A percentile compares a stretch with the other conserved stretches of the same genome.
Evolutionary conservation across 805 yeast species (phyloP).

Genomic region (Tetrapisispora nanseiensis): DNA sequence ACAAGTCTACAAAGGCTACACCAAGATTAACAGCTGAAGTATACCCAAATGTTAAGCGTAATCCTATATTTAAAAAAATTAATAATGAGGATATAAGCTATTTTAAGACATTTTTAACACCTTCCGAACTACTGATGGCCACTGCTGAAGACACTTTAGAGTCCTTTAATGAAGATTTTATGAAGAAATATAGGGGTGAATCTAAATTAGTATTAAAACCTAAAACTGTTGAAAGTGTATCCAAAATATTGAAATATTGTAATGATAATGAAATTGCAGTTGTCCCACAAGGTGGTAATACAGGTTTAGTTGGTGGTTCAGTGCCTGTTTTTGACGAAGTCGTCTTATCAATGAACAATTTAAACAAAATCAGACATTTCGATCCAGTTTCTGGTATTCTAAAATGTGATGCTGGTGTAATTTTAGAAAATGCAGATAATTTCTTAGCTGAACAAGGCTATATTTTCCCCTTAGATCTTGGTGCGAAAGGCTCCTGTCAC

Average conservation of each 20-base stretch:
- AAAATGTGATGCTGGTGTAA: slow-evolving; percentile 84
- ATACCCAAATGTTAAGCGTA: slow-evolving; percentile 50
- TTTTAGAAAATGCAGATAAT: slow-evolving; percentile 75
- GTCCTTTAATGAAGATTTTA: slow-evolving; percentile 83
- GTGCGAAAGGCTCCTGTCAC: slow-evolving; percentile 95
- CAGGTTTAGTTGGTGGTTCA: slow-evolving; percentile 93
- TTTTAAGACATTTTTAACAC: slow-evolving; percentile 52
- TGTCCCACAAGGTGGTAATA: slow-evolving; percentile 96
- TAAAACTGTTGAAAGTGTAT: slow-evolving; percentile 65
- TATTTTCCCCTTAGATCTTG: slow-evolving; percentile 87
- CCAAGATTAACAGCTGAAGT: slow-evolving; percentile 54
- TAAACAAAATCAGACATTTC: slow-evolving; percentile 75
- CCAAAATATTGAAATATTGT: slow-evolving; percentile 69
- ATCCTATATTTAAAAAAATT: slow-evolving; percentile 42
- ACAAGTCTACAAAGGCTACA: slow-evolving; percentile 16
- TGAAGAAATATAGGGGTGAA: slow-evolving; percentile 88
- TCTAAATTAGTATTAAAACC: slow-evolving; percentile 76
- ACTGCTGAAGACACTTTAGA: slow-evolving; percentile 55
- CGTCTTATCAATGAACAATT: slow-evolving; percentile 53
- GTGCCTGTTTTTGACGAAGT: slow-evolving; percentile 89
- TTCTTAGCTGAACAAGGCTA: slow-evolving; percentile 71
- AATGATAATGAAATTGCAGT: slow-evolving; percentile 68
- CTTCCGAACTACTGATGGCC: slow-evolving; percentile 34
- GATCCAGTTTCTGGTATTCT: slow-evolving; percentile 76
- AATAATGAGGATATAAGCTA: slow-evolving; percentile 45